A percentile compares a stretch with the other conserved stretches of the same genome.
Conservation (phyloP, 805 yeast genomes). For the Zygoascus tannicola region DNA sequence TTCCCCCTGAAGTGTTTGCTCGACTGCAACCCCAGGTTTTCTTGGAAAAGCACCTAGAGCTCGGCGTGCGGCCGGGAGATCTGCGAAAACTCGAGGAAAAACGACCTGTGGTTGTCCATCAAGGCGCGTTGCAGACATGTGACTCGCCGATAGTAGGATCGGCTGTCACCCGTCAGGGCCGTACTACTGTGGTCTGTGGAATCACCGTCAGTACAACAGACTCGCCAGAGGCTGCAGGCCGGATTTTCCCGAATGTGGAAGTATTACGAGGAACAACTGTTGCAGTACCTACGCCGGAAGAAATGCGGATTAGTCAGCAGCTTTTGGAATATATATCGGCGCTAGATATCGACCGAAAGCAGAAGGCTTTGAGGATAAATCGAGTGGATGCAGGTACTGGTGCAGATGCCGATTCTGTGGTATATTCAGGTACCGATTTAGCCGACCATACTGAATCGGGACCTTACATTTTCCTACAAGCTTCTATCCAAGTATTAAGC, state of each 20-base stretch:
- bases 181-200: conserved; percentile 58
- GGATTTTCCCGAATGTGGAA: conserved; percentile 20
- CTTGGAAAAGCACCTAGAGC: conserved; percentile 63
- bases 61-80: conserved; percentile 63
- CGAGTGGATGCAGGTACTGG: conserved; percentile 20
- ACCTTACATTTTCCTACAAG: conserved; percentile 48
- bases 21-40: conserved; percentile 80
- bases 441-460: not conserved
- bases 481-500: conserved; percentile 67
- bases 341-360: conserved; percentile 1
- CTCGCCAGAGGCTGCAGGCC: conserved; percentile 7
- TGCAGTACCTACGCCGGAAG: conserved; percentile 21
- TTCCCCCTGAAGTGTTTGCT: conserved; percentile 76
- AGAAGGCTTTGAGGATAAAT: conserved; percentile 42
- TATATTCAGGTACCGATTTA: conserved; percentile 11
- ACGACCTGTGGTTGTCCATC: conserved; percentile 40
- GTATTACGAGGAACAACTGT: conserved; percentile 29
- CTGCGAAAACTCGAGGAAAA: conserved; percentile 65
- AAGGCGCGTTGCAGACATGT: conserved; percentile 15
- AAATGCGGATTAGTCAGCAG: conserved; percentile 35
- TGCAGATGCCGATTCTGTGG: conserved; percentile 26
- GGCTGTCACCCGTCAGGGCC: conserved; percentile 58
- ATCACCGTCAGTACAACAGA: conserved; percentile 17
- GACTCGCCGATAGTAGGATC: conserved; percentile 46
- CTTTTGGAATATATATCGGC: conserved; percentile 51